Conservation (phyloP, 2,329 filamentous ascomycete genomes). For the Penicillium sp. region DNA sequence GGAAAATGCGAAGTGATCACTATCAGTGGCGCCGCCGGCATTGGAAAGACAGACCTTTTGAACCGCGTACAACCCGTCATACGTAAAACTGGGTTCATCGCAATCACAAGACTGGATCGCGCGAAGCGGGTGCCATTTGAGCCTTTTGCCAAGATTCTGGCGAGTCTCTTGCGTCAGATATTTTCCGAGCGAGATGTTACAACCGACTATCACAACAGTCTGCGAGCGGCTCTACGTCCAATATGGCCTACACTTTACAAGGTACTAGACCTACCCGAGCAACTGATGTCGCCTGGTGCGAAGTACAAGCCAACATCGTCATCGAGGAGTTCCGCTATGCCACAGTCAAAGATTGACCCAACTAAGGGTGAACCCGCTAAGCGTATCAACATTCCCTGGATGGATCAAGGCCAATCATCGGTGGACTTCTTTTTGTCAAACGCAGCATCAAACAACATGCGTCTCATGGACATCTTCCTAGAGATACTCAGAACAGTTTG, state of each 20-base stretch:
- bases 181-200: conserved; percentile 67
- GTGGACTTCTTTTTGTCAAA: conserved; percentile 45
- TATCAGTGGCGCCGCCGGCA: conserved; percentile 60
- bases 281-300: conserved; percentile 53
- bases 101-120: conserved; percentile 64
- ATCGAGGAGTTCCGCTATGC: conserved; percentile 32
- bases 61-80: conserved; percentile 62
- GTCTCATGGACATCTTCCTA: conserved; percentile 84
- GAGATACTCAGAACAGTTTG: conserved; percentile 84
- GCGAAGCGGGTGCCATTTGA: conserved; percentile 65
- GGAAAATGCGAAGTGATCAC: conserved; percentile 65
- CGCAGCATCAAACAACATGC: conserved; percentile 58
- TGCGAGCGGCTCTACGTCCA: conserved; percentile 59
- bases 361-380: conserved; percentile 37
- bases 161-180: conserved; percentile 65
- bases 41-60: conserved; percentile 65
- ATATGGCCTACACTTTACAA: conserved; percentile 62
- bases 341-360: conserved; percentile 35
- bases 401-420: conserved; percentile 42
- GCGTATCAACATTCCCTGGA: conserved; percentile 35
- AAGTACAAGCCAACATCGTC: conserved; percentile 40
- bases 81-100: conserved; percentile 64
- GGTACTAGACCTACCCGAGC: conserved; percentile 70
- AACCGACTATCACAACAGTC: conserved; percentile 64
- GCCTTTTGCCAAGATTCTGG: conserved; percentile 63